phyloP scores from a whole-genome alignment of 352 stramenopile species.

The Pythium scleroteichum region DNA sequence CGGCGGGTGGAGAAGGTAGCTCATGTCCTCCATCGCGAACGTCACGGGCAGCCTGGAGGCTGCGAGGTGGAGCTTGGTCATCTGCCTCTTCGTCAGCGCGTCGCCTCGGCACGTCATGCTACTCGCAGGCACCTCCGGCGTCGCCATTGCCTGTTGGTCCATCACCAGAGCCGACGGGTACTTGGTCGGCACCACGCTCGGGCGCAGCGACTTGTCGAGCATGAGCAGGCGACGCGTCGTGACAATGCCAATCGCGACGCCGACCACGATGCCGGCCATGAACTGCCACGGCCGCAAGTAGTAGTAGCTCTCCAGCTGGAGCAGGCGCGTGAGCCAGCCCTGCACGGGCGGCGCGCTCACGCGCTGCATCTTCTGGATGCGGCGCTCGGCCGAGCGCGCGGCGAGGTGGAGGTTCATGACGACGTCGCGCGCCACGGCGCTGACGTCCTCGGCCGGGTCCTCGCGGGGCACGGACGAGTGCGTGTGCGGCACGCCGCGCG shows the following conservation, averaged over 20 bases:
- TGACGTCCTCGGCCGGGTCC: constrained; percentile 9
- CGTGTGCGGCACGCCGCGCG: constrained; percentile 12
- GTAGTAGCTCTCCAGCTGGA: constrained; percentile 13
- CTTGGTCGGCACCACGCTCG: constrained; percentile 3
- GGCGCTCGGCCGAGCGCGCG: constrained; percentile 17
- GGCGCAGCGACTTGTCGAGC: constrained; percentile 2
- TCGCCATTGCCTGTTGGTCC: constrained; percentile 8
- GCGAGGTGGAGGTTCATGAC: constrained; percentile 28
- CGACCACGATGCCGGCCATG: constrained; percentile 20
- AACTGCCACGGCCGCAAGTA: constrained; percentile 25
- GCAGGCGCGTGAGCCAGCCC: constrained; percentile 14
- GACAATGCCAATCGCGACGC: constrained; percentile 17
- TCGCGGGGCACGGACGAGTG: background rate
- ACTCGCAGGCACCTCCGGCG: background rate
- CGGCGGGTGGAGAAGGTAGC: constrained; percentile 20
- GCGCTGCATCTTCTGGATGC: constrained; percentile 16
- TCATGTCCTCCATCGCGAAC: constrained; percentile 28
- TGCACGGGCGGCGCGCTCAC: background rate
- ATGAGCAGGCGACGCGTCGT: constrained; percentile 6
- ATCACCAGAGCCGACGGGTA: constrained; percentile 14
- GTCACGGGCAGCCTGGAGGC: constrained; percentile 21
- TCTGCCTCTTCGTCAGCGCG: constrained; percentile 14
- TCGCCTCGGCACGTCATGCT: constrained; percentile 15
- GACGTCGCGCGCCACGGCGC: constrained; percentile 14
- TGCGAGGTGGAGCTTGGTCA: constrained; percentile 22